Conservation (phyloP, 2,329 filamentous ascomycete genomes). For the Tolypocladium nubicola region DNA sequence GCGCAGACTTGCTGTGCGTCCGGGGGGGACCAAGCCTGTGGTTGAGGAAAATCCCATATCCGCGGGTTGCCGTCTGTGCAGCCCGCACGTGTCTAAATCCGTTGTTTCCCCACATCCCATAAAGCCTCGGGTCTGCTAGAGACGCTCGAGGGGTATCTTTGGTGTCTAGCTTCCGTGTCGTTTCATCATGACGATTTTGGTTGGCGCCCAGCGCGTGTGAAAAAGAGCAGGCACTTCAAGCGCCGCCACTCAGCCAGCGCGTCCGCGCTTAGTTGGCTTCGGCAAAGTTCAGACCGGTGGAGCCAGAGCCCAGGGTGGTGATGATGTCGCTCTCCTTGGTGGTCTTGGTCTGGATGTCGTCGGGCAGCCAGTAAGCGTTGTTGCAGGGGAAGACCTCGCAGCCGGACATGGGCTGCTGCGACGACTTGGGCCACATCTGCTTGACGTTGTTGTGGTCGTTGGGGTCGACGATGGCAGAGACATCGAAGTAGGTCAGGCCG, state of each 20-base stretch:
- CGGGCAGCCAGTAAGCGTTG: constrained; percentile 40
- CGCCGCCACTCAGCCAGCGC: not conserved
- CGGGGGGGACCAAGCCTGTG: constrained; percentile 13
- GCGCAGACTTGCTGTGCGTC: not conserved
- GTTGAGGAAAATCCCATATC: not conserved
- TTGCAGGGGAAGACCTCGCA: constrained; percentile 41
- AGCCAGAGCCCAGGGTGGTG: constrained; percentile 35
- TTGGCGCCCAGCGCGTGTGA: constrained; percentile 14
- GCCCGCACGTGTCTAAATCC: constrained; percentile 2
- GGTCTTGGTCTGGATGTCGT: constrained; percentile 46
- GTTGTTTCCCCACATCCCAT: constrained; percentile 6
- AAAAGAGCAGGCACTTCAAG: not conserved
- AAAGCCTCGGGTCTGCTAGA: constrained; percentile 11
- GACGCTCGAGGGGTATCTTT: constrained; percentile 18
- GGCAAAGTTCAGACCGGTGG: constrained; percentile 12
- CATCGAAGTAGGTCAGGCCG: constrained; percentile 44
- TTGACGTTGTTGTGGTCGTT: constrained; percentile 40
- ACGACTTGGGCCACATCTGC: constrained; percentile 36
- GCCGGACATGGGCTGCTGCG: constrained; percentile 32
- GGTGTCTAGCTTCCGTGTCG: constrained; percentile 7
- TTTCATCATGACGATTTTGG: constrained; percentile 7
- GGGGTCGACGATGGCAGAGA: constrained; percentile 46
- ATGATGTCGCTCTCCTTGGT: constrained; percentile 38
- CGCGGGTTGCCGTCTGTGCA: not conserved
- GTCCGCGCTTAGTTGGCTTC: not conserved